Evolutionary conservation across 208 protist genomes (phyloP).

Genomic region (Wallacemonas sp.): DNA sequence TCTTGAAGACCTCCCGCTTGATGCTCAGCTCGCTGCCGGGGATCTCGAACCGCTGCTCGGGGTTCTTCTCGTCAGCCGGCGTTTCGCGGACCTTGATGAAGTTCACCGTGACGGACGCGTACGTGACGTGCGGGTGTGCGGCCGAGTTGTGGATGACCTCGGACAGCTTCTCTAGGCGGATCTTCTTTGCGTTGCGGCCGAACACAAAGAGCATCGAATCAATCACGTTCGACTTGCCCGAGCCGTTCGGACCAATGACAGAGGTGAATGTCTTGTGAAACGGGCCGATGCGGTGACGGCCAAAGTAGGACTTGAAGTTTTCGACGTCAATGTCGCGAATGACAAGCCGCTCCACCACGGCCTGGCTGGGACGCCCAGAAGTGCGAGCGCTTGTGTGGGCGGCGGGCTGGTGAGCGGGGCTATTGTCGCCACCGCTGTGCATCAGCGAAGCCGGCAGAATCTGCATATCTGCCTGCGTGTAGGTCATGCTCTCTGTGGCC

Average conservation of each 20-base stretch:
- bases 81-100: constrained; percentile 95
- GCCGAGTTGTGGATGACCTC: constrained; percentile 99
- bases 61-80: constrained; percentile 64
- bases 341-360: constrained; percentile 80
- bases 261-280: constrained; percentile 99
- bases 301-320: constrained; percentile 99
- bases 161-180: constrained; percentile 96
- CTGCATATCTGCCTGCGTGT: constrained; percentile 16
- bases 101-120: constrained; percentile 96
- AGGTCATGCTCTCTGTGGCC: constrained; percentile 2
- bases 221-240: constrained; percentile 99
- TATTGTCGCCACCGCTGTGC: background rate
- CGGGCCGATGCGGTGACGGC: constrained; percentile 97
- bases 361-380: background rate
- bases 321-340: constrained; percentile 98
- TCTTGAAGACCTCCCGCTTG: constrained; percentile 89
- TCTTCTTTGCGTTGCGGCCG: constrained; percentile 97
- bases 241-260: constrained; percentile 99
- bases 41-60: constrained; percentile 87
- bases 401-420: background rate
- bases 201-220: constrained; percentile 99
- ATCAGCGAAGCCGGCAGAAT: constrained; percentile 8
- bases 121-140: constrained; percentile 88
- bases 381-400: background rate
- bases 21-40: constrained; percentile 92